Base-by-base conservation (phyloP, 257 asterid species). In the Haberlea rhodopensis region DNA sequence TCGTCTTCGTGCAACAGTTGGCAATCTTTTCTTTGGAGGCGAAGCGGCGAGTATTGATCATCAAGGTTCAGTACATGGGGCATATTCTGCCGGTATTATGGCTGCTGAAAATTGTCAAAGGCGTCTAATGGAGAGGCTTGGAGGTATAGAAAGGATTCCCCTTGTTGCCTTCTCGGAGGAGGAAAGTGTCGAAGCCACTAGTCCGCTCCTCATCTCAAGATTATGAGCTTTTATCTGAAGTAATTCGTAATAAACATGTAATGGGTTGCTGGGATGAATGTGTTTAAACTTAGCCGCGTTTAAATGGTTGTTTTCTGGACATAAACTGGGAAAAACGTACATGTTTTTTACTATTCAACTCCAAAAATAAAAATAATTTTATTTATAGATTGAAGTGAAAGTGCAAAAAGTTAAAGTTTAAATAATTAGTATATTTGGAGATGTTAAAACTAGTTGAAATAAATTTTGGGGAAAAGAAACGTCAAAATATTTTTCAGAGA, bases 1-100 rank as follows among this genome's bases (percentile, higher is more conserved):
- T 61, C 81, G 88, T 61, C 87, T 94, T 13, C 88, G 97, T 2
- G 95, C 81, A 23, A 88, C 96, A 5, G 79, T 87, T 40, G 99
- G 95, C 11, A 90, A 87, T 77, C 82, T 94, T 25, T 90, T 86
- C 90, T 94, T 94, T 45, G 99, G 90, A 48, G 99, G 99, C 8
- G 99, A 94, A 80, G 99, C 99, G 2, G 96, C 78, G 37, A 86
- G 99, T 54, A 77, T 73, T 40, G 97, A 94, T n/a, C 97, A 94
- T 73, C 99, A 90, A 62, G 99, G 99, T 9, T 94, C 99, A 0
- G 99, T 90, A 2, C 99, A 94, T n/a, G 99, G 99, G 18, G 99
- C 99, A 8, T 94, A 94, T 71, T 87, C 97, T 1, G 88, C 99
- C 3, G 99, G 96, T 53, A 66, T 83, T 28, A 77, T 83, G 95